phyloP scores from a whole-genome alignment of 2,329 filamentous ascomycete genomes.

The Xylaria digitata region DNA sequence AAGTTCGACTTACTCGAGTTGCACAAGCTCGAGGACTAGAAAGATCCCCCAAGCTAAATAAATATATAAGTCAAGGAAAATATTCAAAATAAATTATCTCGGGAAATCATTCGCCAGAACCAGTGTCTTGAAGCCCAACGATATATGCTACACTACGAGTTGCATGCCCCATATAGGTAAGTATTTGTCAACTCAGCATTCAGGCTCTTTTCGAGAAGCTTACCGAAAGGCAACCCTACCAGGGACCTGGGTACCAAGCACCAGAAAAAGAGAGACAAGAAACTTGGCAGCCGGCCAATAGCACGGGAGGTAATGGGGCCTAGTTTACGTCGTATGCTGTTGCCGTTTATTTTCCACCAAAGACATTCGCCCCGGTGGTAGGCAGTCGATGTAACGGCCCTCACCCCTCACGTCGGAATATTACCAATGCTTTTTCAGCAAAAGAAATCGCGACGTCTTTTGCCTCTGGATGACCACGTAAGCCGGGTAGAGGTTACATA shows the following conservation, averaged over 20 bases:
- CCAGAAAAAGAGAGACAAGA: conserved; percentile 4
- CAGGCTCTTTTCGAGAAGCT: conserved; percentile 33
- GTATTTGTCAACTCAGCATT: conserved; percentile 37
- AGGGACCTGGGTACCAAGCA: not conserved
- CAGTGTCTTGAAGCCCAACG: conserved; percentile 4
- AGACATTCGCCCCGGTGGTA: not conserved
- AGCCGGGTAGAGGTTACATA: conserved; percentile 6
- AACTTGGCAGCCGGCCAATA: conserved; percentile 25
- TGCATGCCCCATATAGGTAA: not conserved
- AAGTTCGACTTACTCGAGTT: conserved; percentile 3
- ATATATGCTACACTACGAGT: not conserved
- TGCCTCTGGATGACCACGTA: not conserved
- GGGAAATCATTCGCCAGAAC: not conserved
- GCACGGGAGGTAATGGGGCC: not conserved
- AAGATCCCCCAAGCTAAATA: conserved; percentile 22
- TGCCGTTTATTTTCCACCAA: conserved; percentile 24
- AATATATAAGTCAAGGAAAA: conserved; percentile 24
- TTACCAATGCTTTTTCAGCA: conserved; percentile 32
- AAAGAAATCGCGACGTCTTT: not conserved
- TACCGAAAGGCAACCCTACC: conserved; percentile 21
- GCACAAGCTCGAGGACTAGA: conserved; percentile 19
- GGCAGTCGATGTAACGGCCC: conserved; percentile 11
- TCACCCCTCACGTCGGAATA: not conserved
- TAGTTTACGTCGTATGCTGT: conserved; percentile 12
- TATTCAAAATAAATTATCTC: conserved; percentile 5